Percentiles rank a stretch among this genome's conserved stretches.
These are phyloP conservation scores for Suillus paluster DNA, from an alignment of 768 basidiomycete species.

Conservation along the genomic window DNA sequence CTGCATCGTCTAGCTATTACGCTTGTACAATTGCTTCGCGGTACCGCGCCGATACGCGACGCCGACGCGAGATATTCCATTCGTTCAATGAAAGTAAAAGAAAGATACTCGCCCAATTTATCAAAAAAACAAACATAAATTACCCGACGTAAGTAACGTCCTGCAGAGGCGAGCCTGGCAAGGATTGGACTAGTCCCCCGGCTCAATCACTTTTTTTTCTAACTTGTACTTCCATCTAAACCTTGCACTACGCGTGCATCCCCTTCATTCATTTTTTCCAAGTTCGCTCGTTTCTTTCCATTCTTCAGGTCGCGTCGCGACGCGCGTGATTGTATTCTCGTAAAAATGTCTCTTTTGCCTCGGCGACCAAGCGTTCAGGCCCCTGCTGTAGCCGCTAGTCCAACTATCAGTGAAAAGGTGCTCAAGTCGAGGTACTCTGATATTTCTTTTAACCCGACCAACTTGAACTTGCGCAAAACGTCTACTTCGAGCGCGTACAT, in stretches of 20 bases:
- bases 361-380: conserved; percentile 25
- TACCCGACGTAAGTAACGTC: conserved; percentile 6
- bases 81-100: background rate
- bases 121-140: background rate
- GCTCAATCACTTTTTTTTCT: background rate
- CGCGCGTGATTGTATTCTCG: conserved; percentile 7
- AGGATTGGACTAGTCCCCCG: background rate
- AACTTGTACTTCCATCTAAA: conserved; percentile 1
- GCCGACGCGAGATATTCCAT: background rate
- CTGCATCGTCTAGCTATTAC: background rate
- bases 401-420: conserved; percentile 44
- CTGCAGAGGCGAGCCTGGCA: background rate
- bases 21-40: background rate
- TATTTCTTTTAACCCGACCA: conserved; percentile 40
- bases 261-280: conserved; percentile 7
- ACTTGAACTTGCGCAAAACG: conserved; percentile 18
- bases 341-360: conserved; percentile 23
- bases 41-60: background rate
- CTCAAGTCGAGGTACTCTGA: conserved; percentile 56
- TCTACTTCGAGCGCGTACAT: conserved; percentile 12
- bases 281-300: background rate
- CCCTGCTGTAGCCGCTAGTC: conserved; percentile 37
- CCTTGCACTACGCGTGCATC: conserved; percentile 1
- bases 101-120: background rate
- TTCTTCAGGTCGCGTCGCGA: conserved; percentile 11